Conservation (phyloP, 768 basidiomycete genomes). For the Lanmaoa rubissima region DNA sequence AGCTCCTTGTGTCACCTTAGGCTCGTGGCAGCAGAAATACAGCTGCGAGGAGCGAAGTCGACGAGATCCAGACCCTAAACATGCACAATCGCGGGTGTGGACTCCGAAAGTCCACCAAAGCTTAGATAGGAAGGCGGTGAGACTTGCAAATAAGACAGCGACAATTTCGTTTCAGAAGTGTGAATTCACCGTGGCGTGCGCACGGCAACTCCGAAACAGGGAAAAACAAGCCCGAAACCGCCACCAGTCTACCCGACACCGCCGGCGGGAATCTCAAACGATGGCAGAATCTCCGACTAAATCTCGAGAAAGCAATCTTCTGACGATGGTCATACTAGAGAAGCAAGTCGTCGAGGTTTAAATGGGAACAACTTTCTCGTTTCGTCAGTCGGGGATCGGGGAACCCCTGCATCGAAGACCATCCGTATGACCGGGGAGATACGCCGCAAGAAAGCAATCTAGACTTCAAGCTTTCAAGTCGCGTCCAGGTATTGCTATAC, state of each 20-base stretch:
- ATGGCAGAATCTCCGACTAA: background rate
- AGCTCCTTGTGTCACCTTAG: too few species aligned
- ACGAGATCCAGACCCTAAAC: too few species aligned
- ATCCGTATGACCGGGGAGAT: background rate
- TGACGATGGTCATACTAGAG: background rate
- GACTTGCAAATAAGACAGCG: background rate
- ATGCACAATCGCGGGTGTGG: too few species aligned
- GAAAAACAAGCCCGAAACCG: background rate
- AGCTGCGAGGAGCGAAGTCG: too few species aligned
- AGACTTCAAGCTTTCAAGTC: background rate
- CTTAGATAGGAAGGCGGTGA: background rate
- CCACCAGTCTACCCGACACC: background rate
- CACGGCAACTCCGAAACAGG: background rate
- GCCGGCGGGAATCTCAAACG: background rate
- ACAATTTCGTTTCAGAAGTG: background rate
- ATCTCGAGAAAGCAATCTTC: background rate
- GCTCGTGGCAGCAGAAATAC: too few species aligned
- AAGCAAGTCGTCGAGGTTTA: background rate
- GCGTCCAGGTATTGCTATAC: background rate
- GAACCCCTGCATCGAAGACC: background rate
- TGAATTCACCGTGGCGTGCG: background rate
- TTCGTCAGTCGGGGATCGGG: background rate
- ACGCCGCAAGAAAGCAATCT: background rate
- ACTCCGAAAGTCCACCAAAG: background rate
- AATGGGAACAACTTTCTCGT: background rate